Evolutionary conservation across 352 stramenopile species (phyloP).

Genomic region (Globisporangium barbulae): DNA sequence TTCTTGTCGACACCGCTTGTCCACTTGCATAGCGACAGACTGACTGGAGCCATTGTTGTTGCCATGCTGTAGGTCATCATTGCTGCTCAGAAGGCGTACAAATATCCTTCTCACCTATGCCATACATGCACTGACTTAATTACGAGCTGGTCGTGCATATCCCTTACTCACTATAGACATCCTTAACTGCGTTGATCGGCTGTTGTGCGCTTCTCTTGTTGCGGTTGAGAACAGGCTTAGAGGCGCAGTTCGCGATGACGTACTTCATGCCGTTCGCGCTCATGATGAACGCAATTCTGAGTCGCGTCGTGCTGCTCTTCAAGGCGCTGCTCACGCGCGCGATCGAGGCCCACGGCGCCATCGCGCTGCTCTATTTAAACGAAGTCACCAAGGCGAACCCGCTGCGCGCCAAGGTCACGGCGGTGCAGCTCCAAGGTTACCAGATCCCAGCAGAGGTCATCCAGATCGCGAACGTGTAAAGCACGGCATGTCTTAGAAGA

Average conservation of each 20-base stretch:
- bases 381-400: slow-evolving; percentile 81
- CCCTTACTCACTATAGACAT: background rate
- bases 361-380: slow-evolving; percentile 74
- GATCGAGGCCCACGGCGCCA: slow-evolving; percentile 62
- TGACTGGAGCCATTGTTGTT: background rate
- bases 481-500: background rate
- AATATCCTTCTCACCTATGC: slow-evolving; percentile 24
- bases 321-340: slow-evolving; percentile 58
- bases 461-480: slow-evolving; percentile 55
- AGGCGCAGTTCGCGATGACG: slow-evolving; percentile 76
- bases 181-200: slow-evolving; percentile 11
- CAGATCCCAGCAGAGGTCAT: slow-evolving; percentile 44
- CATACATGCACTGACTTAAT: too few species aligned
- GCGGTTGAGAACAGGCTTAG: slow-evolving; percentile 30
- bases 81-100: slow-evolving; percentile 75
- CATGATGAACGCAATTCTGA: slow-evolving; percentile 75
- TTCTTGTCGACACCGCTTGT: background rate
- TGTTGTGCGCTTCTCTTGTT: background rate
- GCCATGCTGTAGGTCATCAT: slow-evolving; percentile 29
- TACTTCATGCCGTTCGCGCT: slow-evolving; percentile 87
- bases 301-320: slow-evolving; percentile 52
- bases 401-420: slow-evolving; percentile 64
- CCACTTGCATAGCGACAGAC: background rate
- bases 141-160: background rate
- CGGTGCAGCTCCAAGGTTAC: slow-evolving; percentile 71